phyloP scores from a whole-genome alignment of 208 protist species.

The Leptomonas seymouri region DNA sequence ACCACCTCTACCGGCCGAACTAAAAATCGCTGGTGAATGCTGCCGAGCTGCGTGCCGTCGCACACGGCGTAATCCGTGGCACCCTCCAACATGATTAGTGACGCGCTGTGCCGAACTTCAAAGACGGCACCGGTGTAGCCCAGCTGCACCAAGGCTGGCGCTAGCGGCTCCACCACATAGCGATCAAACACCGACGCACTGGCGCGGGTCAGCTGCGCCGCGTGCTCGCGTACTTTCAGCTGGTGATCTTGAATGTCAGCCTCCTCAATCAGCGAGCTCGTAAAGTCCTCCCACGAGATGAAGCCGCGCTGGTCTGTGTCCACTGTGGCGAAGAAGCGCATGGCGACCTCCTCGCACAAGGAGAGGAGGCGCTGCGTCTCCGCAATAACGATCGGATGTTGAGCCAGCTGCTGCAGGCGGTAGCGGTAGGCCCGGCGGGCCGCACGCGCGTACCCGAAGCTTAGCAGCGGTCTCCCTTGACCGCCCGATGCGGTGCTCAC shows the following conservation, averaged over 20 bases:
- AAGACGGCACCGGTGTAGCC: constrained; percentile 60
- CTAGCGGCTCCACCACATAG: constrained; percentile 68
- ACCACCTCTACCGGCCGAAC: constrained; percentile 53
- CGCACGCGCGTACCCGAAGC: constrained; percentile 24
- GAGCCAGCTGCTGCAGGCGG: constrained; percentile 38
- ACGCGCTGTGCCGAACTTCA: constrained; percentile 58
- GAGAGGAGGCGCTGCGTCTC: constrained; percentile 40
- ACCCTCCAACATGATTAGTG: constrained; percentile 67
- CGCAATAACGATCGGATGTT: constrained; percentile 23
- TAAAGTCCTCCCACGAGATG: constrained; percentile 72
- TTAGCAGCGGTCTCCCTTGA: constrained; percentile 12
- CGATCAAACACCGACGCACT: constrained; percentile 75
- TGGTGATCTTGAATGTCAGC: constrained; percentile 68
- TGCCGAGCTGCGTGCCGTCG: constrained; percentile 50
- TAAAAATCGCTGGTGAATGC: constrained; percentile 63
- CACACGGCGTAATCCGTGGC: constrained; percentile 72
- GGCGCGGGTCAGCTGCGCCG: constrained; percentile 37
- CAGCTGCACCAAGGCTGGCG: constrained; percentile 45
- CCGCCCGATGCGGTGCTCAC: no score
- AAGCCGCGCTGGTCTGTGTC: constrained; percentile 68
- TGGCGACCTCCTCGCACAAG: constrained; percentile 45
- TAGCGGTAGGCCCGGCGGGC: constrained; percentile 31
- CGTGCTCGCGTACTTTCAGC: constrained; percentile 50
- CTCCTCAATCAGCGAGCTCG: constrained; percentile 71
- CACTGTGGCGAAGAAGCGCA: constrained; percentile 58